phyloP scores from a whole-genome alignment of 441 rosid species.

The Populus hybrid region DNA sequence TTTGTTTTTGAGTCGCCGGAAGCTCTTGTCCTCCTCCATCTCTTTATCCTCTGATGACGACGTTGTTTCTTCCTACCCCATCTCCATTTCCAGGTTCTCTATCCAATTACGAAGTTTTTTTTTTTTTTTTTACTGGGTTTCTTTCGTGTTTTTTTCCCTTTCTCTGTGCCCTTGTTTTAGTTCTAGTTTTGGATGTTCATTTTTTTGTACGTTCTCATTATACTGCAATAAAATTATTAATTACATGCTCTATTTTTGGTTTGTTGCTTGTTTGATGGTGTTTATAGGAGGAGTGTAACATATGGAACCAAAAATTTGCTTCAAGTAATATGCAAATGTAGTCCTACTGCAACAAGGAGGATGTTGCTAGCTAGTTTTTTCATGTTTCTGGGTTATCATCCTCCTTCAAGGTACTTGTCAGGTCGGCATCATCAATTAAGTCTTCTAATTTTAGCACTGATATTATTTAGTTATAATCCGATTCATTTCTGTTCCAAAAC shows the following conservation, averaged over 20 bases:
- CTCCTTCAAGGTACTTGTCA: slow-evolving; percentile 86
- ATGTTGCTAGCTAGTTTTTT: slow-evolving; percentile 51
- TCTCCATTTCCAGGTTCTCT: slow-evolving; percentile 38
- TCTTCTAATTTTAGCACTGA: not conserved
- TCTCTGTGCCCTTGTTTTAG: not conserved
- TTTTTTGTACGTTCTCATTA: not conserved
- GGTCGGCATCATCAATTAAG: slow-evolving; percentile 67
- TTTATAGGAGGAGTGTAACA: slow-evolving; percentile 29
- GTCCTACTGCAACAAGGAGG: slow-evolving; percentile 45
- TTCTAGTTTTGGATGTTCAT: not conserved
- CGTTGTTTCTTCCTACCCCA: slow-evolving; percentile 30
- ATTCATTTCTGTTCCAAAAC: too few relatives aligned
- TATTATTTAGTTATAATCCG: too few relatives aligned
- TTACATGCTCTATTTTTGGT: not conserved
- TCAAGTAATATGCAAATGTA: slow-evolving; percentile 36
- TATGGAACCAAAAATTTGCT: slow-evolving; percentile 34
- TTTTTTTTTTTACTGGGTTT: not conserved
- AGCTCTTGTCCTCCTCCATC: slow-evolving; percentile 42
- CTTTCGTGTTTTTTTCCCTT: too few relatives aligned
- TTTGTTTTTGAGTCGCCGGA: slow-evolving; percentile 43
- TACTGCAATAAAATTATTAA: not conserved
- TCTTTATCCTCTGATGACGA: slow-evolving; percentile 28
- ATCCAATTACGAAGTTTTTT: not conserved
- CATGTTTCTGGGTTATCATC: slow-evolving; percentile 51
- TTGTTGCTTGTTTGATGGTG: slow-evolving; percentile 20